These are phyloP conservation scores for Chenopodium suecicum DNA, from an alignment of 148 eudicot species.

Conservation along the genomic window DNA sequence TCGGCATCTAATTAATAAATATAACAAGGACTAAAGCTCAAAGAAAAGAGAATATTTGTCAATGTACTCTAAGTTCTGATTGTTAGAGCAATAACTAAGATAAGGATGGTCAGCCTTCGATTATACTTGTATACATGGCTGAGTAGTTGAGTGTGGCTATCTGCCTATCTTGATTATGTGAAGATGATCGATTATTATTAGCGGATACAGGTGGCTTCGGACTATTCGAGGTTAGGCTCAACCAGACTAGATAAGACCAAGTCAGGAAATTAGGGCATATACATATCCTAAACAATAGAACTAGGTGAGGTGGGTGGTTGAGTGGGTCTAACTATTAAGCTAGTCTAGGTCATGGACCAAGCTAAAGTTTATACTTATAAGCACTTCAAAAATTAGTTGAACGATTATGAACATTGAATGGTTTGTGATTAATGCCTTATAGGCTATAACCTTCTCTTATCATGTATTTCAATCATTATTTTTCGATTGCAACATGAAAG, in stretches of 20 bases:
- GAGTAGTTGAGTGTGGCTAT: constrained; percentile 1
- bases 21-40: not conserved
- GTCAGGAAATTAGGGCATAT: not conserved
- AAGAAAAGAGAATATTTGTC: constrained; percentile 11
- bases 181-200: not conserved
- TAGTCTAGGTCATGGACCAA: not conserved
- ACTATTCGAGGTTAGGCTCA: no score
- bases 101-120: not conserved
- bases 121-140: not conserved
- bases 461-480: no score
- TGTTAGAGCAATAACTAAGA: not conserved
- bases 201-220: not conserved
- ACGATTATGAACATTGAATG: no score
- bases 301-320: not conserved
- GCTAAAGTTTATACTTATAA: not conserved
- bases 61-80: not conserved
- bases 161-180: not conserved
- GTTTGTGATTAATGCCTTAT: no score
- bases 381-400: no score
- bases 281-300: no score
- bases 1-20: not conserved
- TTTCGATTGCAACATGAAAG: no score
- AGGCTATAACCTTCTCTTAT: no score
- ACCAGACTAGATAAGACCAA: not conserved
- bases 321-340: not conserved